Evolutionary conservation across 768 basidiomycete species (phyloP), one percentile per base, ranked within the genome.

Genomic region (Favolaschia claudopus): DNA sequence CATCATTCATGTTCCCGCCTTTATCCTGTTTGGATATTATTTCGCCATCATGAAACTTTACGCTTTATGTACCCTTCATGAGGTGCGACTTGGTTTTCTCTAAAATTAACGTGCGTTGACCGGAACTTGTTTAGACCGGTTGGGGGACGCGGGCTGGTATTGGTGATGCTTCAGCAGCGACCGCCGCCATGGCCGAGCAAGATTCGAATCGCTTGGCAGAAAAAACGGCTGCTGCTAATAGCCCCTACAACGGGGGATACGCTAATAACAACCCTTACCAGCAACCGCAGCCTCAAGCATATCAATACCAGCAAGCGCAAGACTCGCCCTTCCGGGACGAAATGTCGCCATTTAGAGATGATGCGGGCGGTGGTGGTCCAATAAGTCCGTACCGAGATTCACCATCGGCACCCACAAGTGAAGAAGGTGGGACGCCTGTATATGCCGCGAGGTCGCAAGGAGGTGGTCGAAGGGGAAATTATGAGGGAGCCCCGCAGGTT

Each of bases 141-240:
- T 96, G 94, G 95, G 95, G 95, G 38, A 97, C 94, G n/a, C 89
- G 94, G 73, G 86, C 95, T 7, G 94, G 95, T 77, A 92, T 95
- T 67, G 92, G 93, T 69, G 91, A 95, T 79, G 87, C 87, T 1
- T 78, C 87, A 0, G 86, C 88, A 33, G 91, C 92, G 47, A 91
- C 90, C 2, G 85, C 87, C 8, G 91, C 91, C 13, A 77, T 81
- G 52, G 87, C 85, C 61, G 74, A 74, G 62, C 72, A 72, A 60
- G 75, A 78, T 53, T 73, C 73, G 51, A 72, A 72, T 25, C 54
- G 56, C 36, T 51, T 66, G 36, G 69, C 70, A 57, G 68, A 45
- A 61, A 76, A 70, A 63, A 65, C 64, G 33, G 64, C 60, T 19
- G 54, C 65, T 28, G 54, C 59, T 39, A 60, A 58, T 40, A 58